Percentiles rank a stretch among this genome's conserved stretches.
Conservation (phyloP, 768 basidiomycete species). For the Phylloporus sp. region DNA sequence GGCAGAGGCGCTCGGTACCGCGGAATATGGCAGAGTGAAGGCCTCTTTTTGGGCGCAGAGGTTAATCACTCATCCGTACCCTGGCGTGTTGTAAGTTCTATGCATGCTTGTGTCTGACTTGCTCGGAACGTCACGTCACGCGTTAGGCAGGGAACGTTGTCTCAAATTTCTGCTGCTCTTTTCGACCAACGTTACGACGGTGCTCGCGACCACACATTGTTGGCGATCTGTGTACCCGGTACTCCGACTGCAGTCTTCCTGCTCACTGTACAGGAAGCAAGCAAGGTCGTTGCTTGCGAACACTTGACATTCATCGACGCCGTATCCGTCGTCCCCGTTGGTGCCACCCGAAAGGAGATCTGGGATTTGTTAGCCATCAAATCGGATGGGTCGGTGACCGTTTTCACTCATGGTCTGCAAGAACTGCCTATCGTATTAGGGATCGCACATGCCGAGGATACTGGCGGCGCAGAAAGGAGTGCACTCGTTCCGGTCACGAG, state of each 20-base stretch:
- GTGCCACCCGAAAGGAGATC: conserved; percentile 56
- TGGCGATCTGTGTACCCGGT: conserved; percentile 52
- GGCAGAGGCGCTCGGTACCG: conserved; percentile 34
- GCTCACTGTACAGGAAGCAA: conserved; percentile 37
- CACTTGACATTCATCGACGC: conserved; percentile 40
- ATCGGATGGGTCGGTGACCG: conserved; percentile 45
- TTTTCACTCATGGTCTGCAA: conserved; percentile 61
- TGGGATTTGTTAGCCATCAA: conserved; percentile 68
- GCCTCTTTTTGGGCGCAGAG: conserved; percentile 71
- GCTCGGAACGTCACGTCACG: conserved; percentile 3
- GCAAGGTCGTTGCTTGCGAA: conserved; percentile 39
- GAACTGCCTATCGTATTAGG: conserved; percentile 37
- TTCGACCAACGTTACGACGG: conserved; percentile 68
- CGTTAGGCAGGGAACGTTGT: conserved; percentile 13
- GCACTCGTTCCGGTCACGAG: conserved; percentile 18
- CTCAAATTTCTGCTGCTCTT: conserved; percentile 45
- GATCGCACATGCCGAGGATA: conserved; percentile 9
- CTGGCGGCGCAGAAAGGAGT: neutral
- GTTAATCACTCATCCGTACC: conserved; percentile 46
- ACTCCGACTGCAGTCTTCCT: conserved; percentile 44
- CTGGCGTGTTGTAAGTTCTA: conserved; percentile 45
- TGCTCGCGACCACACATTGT: conserved; percentile 42
- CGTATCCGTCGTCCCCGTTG: conserved; percentile 51
- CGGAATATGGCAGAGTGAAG: conserved; percentile 62
- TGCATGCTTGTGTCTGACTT: neutral